Evolutionary conservation across 441 rosid species (phyloP).

Genomic region (Lagerstroemia fauriei): DNA sequence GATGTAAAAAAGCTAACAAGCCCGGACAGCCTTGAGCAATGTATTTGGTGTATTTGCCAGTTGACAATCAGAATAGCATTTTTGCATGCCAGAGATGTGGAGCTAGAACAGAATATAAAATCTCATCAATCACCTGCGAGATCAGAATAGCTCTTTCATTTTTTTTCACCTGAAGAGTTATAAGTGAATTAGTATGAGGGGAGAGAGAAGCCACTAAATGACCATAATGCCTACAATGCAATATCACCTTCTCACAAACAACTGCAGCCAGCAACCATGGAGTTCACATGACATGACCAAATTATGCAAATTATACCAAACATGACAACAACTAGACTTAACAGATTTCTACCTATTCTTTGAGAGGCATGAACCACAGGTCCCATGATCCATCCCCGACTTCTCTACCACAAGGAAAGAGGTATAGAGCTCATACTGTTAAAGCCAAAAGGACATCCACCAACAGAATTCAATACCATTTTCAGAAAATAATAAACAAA

Average conservation of each 20-base stretch:
- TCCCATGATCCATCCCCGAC: constrained; percentile 68
- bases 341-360: constrained; percentile 50
- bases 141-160: constrained; percentile 58
- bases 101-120: neutral
- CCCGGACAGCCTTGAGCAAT: neutral
- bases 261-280: constrained; percentile 42
- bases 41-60: neutral
- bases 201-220: constrained; percentile 6
- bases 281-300: neutral
- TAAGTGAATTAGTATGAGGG: constrained; percentile 24
- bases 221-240: constrained; percentile 25
- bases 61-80: neutral
- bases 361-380: constrained; percentile 67
- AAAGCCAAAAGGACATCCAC: neutral
- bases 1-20: neutral
- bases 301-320: neutral
- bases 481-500: neutral
- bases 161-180: constrained; percentile 51
- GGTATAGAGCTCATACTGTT: neutral
- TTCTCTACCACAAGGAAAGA: constrained; percentile 53
- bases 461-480: neutral
- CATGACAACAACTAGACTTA: neutral
- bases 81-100: neutral
- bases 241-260: constrained; percentile 62
- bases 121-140: constrained; percentile 56